Base-by-base conservation (phyloP, 129 eudicot genomes). In the Flaveria brownii region DNA sequence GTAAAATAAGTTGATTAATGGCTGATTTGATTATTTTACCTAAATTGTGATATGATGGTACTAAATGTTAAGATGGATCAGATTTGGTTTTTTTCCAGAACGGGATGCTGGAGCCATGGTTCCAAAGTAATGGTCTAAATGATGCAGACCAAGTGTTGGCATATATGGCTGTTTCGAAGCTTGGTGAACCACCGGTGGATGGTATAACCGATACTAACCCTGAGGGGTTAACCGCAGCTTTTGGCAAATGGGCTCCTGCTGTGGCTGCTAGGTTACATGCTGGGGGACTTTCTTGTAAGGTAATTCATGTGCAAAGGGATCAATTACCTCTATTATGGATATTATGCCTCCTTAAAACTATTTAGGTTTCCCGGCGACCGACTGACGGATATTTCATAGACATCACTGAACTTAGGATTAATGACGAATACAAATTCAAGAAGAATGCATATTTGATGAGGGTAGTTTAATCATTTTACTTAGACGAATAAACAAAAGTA, bases 1-100 rank as follows among this genome's bases (percentile, higher is more conserved):
- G 50, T 45, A 1, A 45, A 45, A 10, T 45, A 45, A 45, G 14
- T 45, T 45, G 2, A 14, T 45, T 11, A 45, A 10, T 45, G 50
- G 16, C 9, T 66, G 28, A 17, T 66, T n/a, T 41, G 26, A 17
- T 33, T 8, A 45, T 42, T 41, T 2, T 8, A 2, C 18, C 5
- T 26, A n/a, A 30, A 28, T 67, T 30, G 15, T 63, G 22, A 63
- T 41, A 15, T 18, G 68, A 55, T 77, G n/a, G 25, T 33, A 47
- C 63, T 63, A 14, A 47, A 25, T 11, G 10, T 18, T 61, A 17
- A 72, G 64, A 76, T 80, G 77, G 84, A 83, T 85, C 81, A 94
- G 99, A 94, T 84, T 94, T 94, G 99, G 94, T 94, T 9, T 94
- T 94, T 83, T 94, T 94, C 99, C 99, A 94, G 99, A 94, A 94